These are phyloP conservation scores for Pythium dissotocum DNA, from an alignment of 352 stramenopile genomes.

Conservation along the genomic window DNA sequence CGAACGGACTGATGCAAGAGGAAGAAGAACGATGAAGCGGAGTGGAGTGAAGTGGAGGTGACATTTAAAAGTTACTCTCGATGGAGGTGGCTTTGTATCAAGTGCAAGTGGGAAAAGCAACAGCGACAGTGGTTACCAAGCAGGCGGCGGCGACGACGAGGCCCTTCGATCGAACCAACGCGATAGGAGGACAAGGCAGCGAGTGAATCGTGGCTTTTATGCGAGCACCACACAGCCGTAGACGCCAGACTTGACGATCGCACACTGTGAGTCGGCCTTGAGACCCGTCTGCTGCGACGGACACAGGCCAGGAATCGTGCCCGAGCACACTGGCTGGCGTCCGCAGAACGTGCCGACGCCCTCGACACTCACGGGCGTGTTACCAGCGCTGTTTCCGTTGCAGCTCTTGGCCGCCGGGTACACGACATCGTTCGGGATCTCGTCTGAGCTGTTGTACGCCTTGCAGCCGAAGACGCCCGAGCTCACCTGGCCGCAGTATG, in stretches of 20 bases:
- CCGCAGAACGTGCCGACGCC: constrained; percentile 16
- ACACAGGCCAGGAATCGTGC: constrained; percentile 2
- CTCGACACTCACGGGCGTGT: constrained; percentile 11
- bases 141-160: not conserved
- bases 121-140: not conserved
- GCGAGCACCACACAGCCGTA: constrained; percentile 17
- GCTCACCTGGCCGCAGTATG: constrained; percentile 2
- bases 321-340: constrained; percentile 7
- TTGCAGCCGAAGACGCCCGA: constrained; percentile 13
- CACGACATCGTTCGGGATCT: not conserved
- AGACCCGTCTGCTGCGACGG: constrained; percentile 7
- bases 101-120: not conserved
- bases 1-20: not conserved
- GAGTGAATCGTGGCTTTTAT: not conserved
- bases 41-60: not conserved
- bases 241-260: constrained; percentile 8
- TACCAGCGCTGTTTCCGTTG: not conserved
- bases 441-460: constrained; percentile 1
- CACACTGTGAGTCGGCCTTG: constrained; percentile 9
- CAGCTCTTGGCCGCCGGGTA: constrained; percentile 3
- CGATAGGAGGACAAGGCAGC: not conserved
- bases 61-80: not conserved
- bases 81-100: not conserved
- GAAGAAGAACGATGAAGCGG: not conserved
- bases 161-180: not conserved